phyloP scores from a whole-genome alignment of 192 early-diverging fungal species.

The Rhizophagus sp. region DNA sequence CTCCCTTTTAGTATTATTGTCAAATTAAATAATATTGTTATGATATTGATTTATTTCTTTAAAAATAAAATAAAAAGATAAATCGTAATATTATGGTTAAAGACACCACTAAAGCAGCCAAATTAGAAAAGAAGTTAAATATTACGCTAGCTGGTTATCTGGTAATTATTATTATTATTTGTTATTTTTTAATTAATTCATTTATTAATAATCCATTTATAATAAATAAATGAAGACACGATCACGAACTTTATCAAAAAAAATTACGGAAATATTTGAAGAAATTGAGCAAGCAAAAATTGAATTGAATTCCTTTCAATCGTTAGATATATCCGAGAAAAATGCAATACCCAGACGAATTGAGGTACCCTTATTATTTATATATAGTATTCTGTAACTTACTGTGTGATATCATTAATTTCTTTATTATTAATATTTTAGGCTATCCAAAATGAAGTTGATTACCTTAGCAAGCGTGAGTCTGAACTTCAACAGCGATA shows the following conservation, averaged over 20 bases:
- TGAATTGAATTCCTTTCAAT: conserved; percentile 62
- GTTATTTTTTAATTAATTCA: neutral
- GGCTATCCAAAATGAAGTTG: conserved; percentile 38
- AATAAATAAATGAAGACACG: conserved; percentile 48
- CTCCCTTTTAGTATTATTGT: conserved; percentile 5
- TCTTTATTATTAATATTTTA: neutral
- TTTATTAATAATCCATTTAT: neutral
- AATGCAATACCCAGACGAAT: conserved; percentile 60
- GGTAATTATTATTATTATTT: conserved; percentile 2
- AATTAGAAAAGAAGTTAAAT: conserved; percentile 81
- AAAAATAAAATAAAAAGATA: conserved; percentile 38
- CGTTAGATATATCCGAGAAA: conserved; percentile 58
- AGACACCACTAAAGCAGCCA: conserved; percentile 74
- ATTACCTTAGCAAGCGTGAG: conserved; percentile 42
- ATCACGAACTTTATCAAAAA: conserved; percentile 60
- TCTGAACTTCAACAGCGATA: conserved; percentile 42
- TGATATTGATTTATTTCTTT: neutral
- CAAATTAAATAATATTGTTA: neutral
- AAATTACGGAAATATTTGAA: conserved; percentile 57
- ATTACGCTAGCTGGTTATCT: conserved; percentile 83
- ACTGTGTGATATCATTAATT: neutral
- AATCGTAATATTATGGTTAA: conserved; percentile 71
- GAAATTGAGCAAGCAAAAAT: conserved; percentile 58
- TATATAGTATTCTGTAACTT: neutral
- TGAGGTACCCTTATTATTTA: conserved; percentile 36